Evolutionary conservation across 305 asterid genomes (phyloP).

Genomic region (Solanum chacoense): DNA sequence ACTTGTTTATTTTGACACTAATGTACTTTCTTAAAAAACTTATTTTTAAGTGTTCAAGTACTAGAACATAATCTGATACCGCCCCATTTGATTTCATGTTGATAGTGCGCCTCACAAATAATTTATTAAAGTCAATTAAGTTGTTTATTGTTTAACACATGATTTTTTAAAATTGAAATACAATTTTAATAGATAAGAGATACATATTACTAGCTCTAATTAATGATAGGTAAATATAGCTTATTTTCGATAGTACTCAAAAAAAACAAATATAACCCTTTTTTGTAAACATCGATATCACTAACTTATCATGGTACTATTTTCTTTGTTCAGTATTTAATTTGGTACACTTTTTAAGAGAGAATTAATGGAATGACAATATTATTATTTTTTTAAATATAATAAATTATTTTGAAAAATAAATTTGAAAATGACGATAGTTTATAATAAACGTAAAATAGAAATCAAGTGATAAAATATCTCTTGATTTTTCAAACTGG

Average conservation of each 20-base stretch:
- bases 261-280: too few relatives aligned
- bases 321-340: background rate
- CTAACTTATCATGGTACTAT: too few relatives aligned
- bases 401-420: background rate
- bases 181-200: background rate
- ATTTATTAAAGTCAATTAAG: background rate
- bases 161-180: background rate
- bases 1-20: background rate
- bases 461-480: background rate
- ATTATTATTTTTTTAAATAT: background rate
- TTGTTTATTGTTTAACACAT: background rate
- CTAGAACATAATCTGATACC: background rate
- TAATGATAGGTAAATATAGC: background rate
- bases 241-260: background rate
- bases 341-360: background rate
- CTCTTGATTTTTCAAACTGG: too few relatives aligned
- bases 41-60: background rate
- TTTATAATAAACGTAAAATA: too few relatives aligned
- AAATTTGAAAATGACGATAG: accelerated
- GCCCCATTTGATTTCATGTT: background rate
- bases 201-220: background rate
- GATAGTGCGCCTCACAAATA: background rate
- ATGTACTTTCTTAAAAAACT: background rate
- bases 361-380: background rate
- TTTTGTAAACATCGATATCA: too few relatives aligned